Conservation (phyloP, 768 basidiomycete species). For the Ephemerocybe angulata region DNA sequence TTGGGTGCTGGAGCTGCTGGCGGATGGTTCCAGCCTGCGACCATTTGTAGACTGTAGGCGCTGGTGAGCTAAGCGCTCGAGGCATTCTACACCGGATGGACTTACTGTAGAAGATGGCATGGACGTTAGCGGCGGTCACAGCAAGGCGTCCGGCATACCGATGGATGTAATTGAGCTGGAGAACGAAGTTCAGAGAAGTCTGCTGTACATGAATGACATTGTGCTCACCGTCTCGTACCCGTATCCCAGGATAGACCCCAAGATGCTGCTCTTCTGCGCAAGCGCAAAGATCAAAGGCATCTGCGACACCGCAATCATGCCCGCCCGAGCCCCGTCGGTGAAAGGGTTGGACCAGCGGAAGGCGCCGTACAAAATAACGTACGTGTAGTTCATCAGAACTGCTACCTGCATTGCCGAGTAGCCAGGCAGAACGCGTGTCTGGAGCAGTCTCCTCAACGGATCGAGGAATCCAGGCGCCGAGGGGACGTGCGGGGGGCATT, state of each 20-base stretch:
- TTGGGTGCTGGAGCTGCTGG: constrained; percentile 28
- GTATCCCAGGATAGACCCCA: constrained; percentile 53
- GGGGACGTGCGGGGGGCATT: constrained; percentile 48
- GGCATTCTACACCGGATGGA: constrained; percentile 10
- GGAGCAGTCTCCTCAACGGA: constrained; percentile 38
- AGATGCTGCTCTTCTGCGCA: constrained; percentile 66
- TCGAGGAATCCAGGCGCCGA: constrained; percentile 44
- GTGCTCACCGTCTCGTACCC: constrained; percentile 62
- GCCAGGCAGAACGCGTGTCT: constrained; percentile 40
- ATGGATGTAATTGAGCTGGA: constrained; percentile 71
- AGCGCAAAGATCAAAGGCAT: constrained; percentile 61
- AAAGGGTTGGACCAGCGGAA: constrained; percentile 53
- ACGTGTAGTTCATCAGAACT: constrained; percentile 46
- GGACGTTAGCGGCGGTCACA: constrained; percentile 56
- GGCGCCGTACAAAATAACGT: constrained; percentile 41
- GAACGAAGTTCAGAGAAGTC: neutral
- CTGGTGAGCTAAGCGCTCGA: neutral
- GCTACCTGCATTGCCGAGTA: constrained; percentile 48
- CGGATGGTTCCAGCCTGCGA: constrained; percentile 38
- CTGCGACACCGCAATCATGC: constrained; percentile 57
- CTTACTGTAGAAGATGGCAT: constrained; percentile 56
- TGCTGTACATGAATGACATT: neutral
- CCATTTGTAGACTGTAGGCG: constrained; percentile 54
- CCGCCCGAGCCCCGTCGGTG: constrained; percentile 43
- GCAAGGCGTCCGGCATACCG: constrained; percentile 61